Percentiles rank a stretch among this genome's conserved stretches.
Evolutionary conservation across 2,329 filamentous ascomycete genomes (phyloP).

Genomic region (Fonsecaea pugnacius): DNA sequence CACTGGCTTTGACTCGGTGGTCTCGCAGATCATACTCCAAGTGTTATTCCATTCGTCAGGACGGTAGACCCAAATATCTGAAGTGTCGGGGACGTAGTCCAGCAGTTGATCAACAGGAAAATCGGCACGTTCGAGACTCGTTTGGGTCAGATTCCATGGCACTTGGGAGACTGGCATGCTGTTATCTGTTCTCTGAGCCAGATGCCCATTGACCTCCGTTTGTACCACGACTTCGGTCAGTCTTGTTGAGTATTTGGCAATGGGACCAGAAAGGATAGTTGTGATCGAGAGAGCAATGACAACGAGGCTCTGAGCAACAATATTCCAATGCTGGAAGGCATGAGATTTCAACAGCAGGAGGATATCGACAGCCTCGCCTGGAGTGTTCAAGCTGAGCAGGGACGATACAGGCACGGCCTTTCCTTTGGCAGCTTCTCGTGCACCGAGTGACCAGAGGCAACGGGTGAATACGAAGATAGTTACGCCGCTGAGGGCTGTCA

Average conservation of each 20-base stretch:
- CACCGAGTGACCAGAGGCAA: slow-evolving; percentile 21
- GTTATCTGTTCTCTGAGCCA: slow-evolving; percentile 14
- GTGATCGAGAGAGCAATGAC: slow-evolving; percentile 21
- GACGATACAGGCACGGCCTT: slow-evolving; percentile 19
- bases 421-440: slow-evolving; percentile 17
- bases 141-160: slow-evolving; percentile 19
- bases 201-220: slow-evolving; percentile 16
- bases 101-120: slow-evolving; percentile 24
- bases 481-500: slow-evolving; percentile 23
- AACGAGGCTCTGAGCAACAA: slow-evolving; percentile 23
- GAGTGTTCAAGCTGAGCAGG: slow-evolving; percentile 25
- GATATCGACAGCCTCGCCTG: slow-evolving; percentile 26
- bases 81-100: slow-evolving; percentile 26
- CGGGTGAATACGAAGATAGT: slow-evolving; percentile 27
- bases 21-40: slow-evolving; percentile 25
- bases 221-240: slow-evolving; percentile 3
- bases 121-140: slow-evolving; percentile 19
- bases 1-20: slow-evolving; percentile 14
- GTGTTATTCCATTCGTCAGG: slow-evolving; percentile 27
- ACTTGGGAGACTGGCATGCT: slow-evolving; percentile 14
- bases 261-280: slow-evolving; percentile 23
- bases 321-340: slow-evolving; percentile 19
- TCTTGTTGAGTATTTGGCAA: slow-evolving; percentile 26
- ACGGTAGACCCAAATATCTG: slow-evolving; percentile 21
- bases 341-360: slow-evolving; percentile 24